Evolutionary conservation across 805 yeast genomes (phyloP).

Genomic region (Hanseniaspora meyeri): DNA sequence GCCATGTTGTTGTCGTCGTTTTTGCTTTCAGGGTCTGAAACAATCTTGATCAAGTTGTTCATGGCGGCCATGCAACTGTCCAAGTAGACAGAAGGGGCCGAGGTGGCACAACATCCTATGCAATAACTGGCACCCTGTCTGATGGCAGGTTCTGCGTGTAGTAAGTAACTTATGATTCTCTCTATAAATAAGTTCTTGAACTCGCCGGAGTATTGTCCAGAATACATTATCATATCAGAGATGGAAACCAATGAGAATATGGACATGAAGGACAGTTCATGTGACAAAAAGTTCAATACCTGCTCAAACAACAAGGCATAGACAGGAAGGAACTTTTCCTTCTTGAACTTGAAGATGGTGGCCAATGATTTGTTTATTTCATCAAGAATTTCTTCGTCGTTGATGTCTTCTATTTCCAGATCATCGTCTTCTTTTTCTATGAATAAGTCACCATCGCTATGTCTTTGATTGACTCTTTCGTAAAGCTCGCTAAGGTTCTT

Average conservation of each 20-base stretch:
- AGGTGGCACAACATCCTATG: conserved; percentile 76
- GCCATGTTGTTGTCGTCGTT: conserved; percentile 76
- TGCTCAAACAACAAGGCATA: conserved; percentile 56
- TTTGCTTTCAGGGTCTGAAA: conserved; percentile 66
- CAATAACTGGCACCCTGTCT: conserved; percentile 82
- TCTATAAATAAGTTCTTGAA: conserved; percentile 54
- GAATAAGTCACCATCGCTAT: conserved; percentile 69
- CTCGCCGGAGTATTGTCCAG: conserved; percentile 55
- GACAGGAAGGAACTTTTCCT: conserved; percentile 46
- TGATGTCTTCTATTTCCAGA: conserved; percentile 58
- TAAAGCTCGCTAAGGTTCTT: conserved; percentile 53
- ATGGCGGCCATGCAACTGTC: conserved; percentile 58
- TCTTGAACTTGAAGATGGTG: conserved; percentile 53
- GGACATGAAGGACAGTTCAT: conserved; percentile 54
- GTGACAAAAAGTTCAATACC: conserved; percentile 43
- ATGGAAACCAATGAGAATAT: conserved; percentile 70
- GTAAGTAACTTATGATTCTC: conserved; percentile 53
- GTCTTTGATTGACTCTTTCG: conserved; percentile 60
- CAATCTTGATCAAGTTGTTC: conserved; percentile 60
- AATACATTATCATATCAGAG: conserved; percentile 67
- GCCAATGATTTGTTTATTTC: conserved; percentile 69
- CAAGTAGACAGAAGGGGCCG: conserved; percentile 53
- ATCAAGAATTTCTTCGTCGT: conserved; percentile 82
- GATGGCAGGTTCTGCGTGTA: conserved; percentile 53
- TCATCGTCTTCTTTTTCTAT: conserved; percentile 68